Percentiles rank a stretch among this genome's conserved stretches.
Conservation (phyloP, 192 early-diverging fungal genomes). For the Neocallimastix lanati region DNA sequence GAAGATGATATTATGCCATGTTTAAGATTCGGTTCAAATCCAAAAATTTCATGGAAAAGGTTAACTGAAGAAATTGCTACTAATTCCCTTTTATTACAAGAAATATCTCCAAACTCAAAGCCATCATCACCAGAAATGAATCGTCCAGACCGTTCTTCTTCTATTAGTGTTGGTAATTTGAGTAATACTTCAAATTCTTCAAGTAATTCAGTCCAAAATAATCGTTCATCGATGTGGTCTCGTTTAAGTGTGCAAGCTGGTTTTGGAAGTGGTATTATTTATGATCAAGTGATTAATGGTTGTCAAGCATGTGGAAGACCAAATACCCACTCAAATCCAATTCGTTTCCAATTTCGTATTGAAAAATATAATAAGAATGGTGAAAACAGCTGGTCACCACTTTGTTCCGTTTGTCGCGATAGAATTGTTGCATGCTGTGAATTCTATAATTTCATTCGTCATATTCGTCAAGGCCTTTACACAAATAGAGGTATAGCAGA, state of each 20-base stretch:
- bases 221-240: conserved; percentile 1
- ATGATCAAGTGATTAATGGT: conserved; percentile 9
- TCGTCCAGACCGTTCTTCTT: conserved; percentile 1
- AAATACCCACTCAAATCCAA: conserved; percentile 11
- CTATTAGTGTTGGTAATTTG: conserved; percentile 4
- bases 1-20: conserved; percentile 85
- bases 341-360: conserved; percentile 48
- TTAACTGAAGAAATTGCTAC: conserved; percentile 73
- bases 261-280: neutral
- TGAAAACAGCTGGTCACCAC: conserved; percentile 44
- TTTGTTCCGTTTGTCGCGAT: conserved; percentile 76
- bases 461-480: conserved; percentile 74
- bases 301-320: conserved; percentile 4
- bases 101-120: neutral
- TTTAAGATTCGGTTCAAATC: conserved; percentile 77
- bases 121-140: neutral
- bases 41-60: conserved; percentile 73
- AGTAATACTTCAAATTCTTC: neutral
- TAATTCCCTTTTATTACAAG: conserved; percentile 63
- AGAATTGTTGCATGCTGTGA: conserved; percentile 78
- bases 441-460: conserved; percentile 85
- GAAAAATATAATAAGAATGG: conserved; percentile 25
- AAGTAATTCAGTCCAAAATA: neutral
- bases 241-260: conserved; percentile 3
- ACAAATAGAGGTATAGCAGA: conserved; percentile 51